A percentile compares a stretch with the other conserved stretches of the same genome.
These are phyloP conservation scores for Tolypocladium nubicola DNA, from an alignment of 2,329 filamentous ascomycete species.

Conservation along the genomic window DNA sequence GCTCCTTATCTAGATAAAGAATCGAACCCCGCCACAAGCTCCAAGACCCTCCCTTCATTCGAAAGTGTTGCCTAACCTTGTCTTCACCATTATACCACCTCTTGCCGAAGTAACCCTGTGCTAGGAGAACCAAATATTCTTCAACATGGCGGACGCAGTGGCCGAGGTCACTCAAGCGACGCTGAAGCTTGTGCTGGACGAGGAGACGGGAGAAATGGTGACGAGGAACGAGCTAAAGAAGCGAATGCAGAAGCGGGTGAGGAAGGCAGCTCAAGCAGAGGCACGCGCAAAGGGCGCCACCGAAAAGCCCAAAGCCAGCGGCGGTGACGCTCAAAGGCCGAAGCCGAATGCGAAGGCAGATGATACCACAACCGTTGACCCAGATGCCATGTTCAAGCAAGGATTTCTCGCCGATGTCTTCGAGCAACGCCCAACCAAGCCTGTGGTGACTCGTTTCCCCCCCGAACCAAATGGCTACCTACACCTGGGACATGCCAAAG, in stretches of 20 bases:
- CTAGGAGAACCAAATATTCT: no score
- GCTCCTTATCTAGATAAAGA: background rate
- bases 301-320: conserved; percentile 23
- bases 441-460: conserved; percentile 65
- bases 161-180: conserved; percentile 35
- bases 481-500: conserved; percentile 93
- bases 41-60: background rate
- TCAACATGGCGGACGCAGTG: conserved; percentile 11
- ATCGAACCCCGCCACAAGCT: background rate
- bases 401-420: conserved; percentile 67
- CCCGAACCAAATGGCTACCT: conserved; percentile 89
- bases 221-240: conserved; percentile 54
- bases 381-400: conserved; percentile 66
- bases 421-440: conserved; percentile 51
- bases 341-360: conserved; percentile 20
- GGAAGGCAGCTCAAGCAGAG: conserved; percentile 51
- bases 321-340: conserved; percentile 28
- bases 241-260: conserved; percentile 43
- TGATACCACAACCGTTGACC: conserved; percentile 23
- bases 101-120: background rate
- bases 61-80: background rate
- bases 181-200: conserved; percentile 49
- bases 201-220: conserved; percentile 52
- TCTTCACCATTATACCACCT: background rate
- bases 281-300: conserved; percentile 74